These are phyloP conservation scores for Saksenaea vasiformis DNA, from an alignment of 371 early-diverging fungal species.

Conservation along the genomic window DNA sequence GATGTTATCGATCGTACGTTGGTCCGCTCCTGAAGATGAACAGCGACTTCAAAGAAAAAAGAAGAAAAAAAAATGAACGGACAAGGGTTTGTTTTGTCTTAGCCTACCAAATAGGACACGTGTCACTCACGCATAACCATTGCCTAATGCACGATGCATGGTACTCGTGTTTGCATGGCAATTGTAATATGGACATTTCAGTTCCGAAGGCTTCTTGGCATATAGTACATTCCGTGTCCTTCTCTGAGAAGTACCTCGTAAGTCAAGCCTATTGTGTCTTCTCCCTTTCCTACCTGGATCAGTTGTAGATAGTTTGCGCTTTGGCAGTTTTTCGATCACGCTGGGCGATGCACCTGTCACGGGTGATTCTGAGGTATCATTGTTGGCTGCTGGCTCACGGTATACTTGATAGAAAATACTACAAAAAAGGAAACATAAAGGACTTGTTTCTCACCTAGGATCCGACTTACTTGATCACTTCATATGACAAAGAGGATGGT, in stretches of 20 bases:
- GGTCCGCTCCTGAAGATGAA: neutral
- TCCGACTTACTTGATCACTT: no score
- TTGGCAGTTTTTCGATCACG: neutral
- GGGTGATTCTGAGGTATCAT: no score
- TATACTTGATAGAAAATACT: no score
- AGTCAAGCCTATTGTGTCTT: neutral
- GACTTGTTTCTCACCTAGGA: no score
- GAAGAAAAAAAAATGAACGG: neutral
- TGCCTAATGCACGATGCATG: neutral
- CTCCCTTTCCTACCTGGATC: neutral
- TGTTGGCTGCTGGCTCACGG: no score
- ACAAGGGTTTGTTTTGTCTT: neutral
- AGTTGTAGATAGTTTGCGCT: neutral
- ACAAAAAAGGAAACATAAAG: no score
- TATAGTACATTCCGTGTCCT: neutral
- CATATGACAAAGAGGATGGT: no score
- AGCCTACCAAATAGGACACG: conserved; percentile 5
- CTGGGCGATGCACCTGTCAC: no score
- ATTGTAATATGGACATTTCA: neutral
- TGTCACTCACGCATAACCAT: conserved; percentile 1
- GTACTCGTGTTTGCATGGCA: conserved; percentile 3
- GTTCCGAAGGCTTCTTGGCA: neutral
- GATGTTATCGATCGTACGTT: neutral
- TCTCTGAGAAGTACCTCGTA: neutral
- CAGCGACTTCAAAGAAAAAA: conserved; percentile 1